These are phyloP conservation scores for Fusarium sp. DNA, from an alignment of 2,329 filamentous ascomycete genomes.

Conservation along the genomic window DNA sequence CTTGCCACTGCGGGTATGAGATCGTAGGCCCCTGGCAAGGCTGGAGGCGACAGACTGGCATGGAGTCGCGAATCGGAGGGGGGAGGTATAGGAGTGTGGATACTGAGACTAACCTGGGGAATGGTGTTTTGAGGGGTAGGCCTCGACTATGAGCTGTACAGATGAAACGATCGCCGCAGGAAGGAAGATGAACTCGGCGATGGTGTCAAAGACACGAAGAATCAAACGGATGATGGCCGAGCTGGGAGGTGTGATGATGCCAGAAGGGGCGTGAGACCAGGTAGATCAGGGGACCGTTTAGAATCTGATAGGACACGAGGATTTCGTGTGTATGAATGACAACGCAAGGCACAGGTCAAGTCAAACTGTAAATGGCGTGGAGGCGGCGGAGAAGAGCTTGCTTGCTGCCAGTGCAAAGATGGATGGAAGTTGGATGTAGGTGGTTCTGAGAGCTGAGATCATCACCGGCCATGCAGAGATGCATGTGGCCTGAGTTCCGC, in stretches of 20 bases:
- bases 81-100: constrained; percentile 17
- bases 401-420: constrained; percentile 13
- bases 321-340: constrained; percentile 7
- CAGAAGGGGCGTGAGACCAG: constrained; percentile 19
- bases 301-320: constrained; percentile 17
- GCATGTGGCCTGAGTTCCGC: constrained; percentile 26
- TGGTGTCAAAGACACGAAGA: not conserved
- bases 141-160: constrained; percentile 12
- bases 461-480: constrained; percentile 27
- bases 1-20: constrained; percentile 33
- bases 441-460: constrained; percentile 2
- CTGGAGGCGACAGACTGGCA: constrained; percentile 17
- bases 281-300: constrained; percentile 25
- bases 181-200: constrained; percentile 16
- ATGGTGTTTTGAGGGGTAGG: constrained; percentile 22
- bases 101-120: constrained; percentile 32
- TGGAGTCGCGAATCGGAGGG: constrained; percentile 33
- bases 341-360: constrained; percentile 2
- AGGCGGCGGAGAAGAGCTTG: not conserved
- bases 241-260: constrained; percentile 24
- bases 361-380: constrained; percentile 12
- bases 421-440: constrained; percentile 23
- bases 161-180: constrained; percentile 25
- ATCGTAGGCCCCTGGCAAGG: constrained; percentile 35
- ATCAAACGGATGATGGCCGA: constrained; percentile 41